Evolutionary conservation across 1,139 yeast genomes (phyloP).

Genomic region (Suhomyces coccinellae): DNA sequence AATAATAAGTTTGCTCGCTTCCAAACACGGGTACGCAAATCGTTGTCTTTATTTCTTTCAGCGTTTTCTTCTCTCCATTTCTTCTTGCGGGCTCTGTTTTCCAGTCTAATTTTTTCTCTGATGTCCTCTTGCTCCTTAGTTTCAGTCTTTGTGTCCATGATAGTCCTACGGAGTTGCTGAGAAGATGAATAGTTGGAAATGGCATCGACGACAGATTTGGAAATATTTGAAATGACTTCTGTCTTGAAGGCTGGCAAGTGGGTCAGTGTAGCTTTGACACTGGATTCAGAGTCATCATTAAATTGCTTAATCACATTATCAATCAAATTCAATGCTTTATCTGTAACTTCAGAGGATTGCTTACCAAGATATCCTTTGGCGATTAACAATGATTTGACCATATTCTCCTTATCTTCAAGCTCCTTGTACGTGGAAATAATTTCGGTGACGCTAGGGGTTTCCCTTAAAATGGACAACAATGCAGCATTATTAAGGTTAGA

Average conservation of each 20-base stretch:
- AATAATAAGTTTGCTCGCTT: constrained; percentile 69
- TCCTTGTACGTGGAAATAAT: constrained; percentile 29
- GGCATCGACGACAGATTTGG: constrained; percentile 32
- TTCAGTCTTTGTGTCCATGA: constrained; percentile 24
- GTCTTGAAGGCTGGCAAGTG: constrained; percentile 12
- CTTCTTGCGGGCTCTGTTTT: constrained; percentile 83
- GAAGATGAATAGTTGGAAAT: constrained; percentile 28
- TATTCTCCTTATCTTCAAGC: constrained; percentile 25
- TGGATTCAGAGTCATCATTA: constrained; percentile 10
- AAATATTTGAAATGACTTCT: constrained; percentile 29
- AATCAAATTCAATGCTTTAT: constrained; percentile 25
- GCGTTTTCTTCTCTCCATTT: constrained; percentile 86
- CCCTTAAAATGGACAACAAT: constrained; percentile 14
- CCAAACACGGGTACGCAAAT: constrained; percentile 72
- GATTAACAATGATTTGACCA: constrained; percentile 37
- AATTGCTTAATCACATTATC: constrained; percentile 30
- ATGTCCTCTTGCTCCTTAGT: constrained; percentile 36
- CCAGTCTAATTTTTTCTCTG: constrained; percentile 63
- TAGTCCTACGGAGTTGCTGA: constrained; percentile 19
- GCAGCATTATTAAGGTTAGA: constrained; percentile 7
- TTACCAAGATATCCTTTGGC: constrained; percentile 39
- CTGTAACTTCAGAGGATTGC: constrained; percentile 16
- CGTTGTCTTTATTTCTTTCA: constrained; percentile 84
- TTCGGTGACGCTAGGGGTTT: constrained; percentile 22
- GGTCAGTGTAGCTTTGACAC: background rate